Conservation (phyloP, 164 flowering plant genomes). For the Vitis vinifera region DNA sequence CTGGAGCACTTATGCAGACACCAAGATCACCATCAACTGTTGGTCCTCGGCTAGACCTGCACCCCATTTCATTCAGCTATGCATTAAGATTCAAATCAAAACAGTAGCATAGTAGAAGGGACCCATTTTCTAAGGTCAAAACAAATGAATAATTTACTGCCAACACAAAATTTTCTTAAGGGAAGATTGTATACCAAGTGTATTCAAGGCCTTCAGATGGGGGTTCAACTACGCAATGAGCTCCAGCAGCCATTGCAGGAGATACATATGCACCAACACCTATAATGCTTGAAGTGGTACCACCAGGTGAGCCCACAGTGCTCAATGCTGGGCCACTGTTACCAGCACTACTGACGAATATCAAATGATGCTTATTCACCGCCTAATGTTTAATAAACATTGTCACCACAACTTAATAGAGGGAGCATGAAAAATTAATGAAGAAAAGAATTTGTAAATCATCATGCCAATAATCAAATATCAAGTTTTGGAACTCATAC, state of each 20-base stretch:
- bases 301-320: slow-evolving; percentile 99
- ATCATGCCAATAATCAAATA: not conserved
- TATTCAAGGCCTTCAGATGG: slow-evolving; percentile 92
- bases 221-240: slow-evolving; percentile 89
- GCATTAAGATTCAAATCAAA: not conserved
- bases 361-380: slow-evolving; percentile 80
- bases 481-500: slow-evolving; percentile 32
- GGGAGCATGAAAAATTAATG: not conserved
- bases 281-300: slow-evolving; percentile 88
- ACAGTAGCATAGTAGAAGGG: not conserved
- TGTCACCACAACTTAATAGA: not conserved
- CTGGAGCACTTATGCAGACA: slow-evolving; percentile 95
- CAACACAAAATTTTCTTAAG: not conserved
- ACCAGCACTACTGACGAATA: slow-evolving; percentile 97
- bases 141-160: no score
- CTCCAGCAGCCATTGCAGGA: slow-evolving; percentile 99
- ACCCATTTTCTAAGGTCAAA: not conserved
- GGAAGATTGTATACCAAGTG: slow-evolving; percentile 63
- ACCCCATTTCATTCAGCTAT: slow-evolving; percentile 19
- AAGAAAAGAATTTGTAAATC: not conserved
- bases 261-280: slow-evolving; percentile 99
- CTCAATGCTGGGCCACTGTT: slow-evolving; percentile 93
- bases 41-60: slow-evolving; percentile 99
- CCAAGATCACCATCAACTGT: slow-evolving; percentile 96
- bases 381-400: slow-evolving; percentile 38